phyloP scores from a whole-genome alignment of 2,329 filamentous ascomycete species.

The Plectosphaerella plurivora region DNA sequence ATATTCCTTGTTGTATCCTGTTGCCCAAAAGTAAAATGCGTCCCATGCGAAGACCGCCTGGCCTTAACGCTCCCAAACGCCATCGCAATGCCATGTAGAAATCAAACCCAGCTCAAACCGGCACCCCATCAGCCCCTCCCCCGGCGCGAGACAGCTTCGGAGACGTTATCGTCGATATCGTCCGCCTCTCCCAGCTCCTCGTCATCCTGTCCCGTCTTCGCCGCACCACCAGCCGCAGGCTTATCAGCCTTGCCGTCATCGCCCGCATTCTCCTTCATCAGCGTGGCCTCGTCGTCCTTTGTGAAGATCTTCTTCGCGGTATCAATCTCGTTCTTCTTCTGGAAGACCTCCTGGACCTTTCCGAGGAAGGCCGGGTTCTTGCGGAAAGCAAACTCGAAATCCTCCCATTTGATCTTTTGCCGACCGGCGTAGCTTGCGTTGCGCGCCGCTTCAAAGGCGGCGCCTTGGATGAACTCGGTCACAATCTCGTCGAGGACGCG shows the following conservation, averaged over 20 bases:
- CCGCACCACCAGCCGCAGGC: slow-evolving; percentile 17
- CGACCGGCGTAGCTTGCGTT: slow-evolving; percentile 82
- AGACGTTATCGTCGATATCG: slow-evolving; percentile 37
- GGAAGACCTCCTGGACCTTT: slow-evolving; percentile 82
- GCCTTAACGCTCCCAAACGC: slow-evolving; percentile 13
- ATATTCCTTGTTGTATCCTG: too few species aligned
- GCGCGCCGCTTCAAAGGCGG: slow-evolving; percentile 84
- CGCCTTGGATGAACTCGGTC: slow-evolving; percentile 93
- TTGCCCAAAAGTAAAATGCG: too few species aligned
- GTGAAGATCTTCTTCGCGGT: slow-evolving; percentile 73
- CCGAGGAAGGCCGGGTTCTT: slow-evolving; percentile 82
- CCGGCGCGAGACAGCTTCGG: slow-evolving; percentile 16
- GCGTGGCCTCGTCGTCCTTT: slow-evolving; percentile 60
- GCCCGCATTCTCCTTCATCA: slow-evolving; percentile 47
- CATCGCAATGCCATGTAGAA: slow-evolving; percentile 17
- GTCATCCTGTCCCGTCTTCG: slow-evolving; percentile 29
- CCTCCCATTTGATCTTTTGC: slow-evolving; percentile 96
- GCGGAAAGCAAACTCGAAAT: slow-evolving; percentile 92
- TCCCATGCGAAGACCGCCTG: too few species aligned
- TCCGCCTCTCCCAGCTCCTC: slow-evolving; percentile 50
- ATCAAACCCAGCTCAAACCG: neutral
- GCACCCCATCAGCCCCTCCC: neutral
- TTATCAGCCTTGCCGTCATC: slow-evolving; percentile 34
- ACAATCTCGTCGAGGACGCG: slow-evolving; percentile 90
- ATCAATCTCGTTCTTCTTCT: slow-evolving; percentile 84